These are phyloP conservation scores for Chaetomium strumarium DNA, from an alignment of 2,329 filamentous ascomycete species.

Conservation along the genomic window DNA sequence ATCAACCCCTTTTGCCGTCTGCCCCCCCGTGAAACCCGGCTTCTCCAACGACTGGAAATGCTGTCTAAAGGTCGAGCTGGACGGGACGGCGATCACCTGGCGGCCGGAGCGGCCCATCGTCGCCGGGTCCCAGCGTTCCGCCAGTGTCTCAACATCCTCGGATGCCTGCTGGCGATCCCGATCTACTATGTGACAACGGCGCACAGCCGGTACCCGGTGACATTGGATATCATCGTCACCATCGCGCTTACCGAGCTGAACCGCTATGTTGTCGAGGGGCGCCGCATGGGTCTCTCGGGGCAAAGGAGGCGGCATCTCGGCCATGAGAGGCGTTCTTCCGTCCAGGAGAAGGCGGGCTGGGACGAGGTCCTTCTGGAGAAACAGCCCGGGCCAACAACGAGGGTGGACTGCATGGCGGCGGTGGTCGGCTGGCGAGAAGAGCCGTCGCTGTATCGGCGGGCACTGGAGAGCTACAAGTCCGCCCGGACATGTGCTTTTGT, in stretches of 20 bases:
- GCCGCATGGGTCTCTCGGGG: background rate
- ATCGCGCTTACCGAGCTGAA: slow-evolving; percentile 15
- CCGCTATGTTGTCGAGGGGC: slow-evolving; percentile 14
- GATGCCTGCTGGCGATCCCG: slow-evolving; percentile 8
- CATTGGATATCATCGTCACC: slow-evolving; percentile 14
- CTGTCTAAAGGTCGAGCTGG: slow-evolving; percentile 1
- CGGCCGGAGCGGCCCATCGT: background rate
- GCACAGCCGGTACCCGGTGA: slow-evolving; percentile 12
- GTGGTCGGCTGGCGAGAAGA: slow-evolving; percentile 17
- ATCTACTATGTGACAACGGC: slow-evolving; percentile 9
- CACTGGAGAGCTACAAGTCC: slow-evolving; percentile 15
- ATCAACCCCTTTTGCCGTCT: no score
- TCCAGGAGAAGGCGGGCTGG: background rate
- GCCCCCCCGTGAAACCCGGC: no score
- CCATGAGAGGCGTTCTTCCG: no score
- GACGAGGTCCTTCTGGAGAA: slow-evolving; percentile 1
- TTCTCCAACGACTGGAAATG: background rate
- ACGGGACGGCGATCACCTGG: slow-evolving; percentile 1
- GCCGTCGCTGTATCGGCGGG: slow-evolving; percentile 8
- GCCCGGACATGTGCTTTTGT: slow-evolving; percentile 11
- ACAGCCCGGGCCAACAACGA: background rate
- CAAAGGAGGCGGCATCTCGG: no score
- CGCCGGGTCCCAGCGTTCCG: slow-evolving; percentile 4
- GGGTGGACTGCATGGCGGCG: slow-evolving; percentile 11
- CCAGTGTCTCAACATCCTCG: slow-evolving; percentile 13